Evolutionary conservation across 2,329 filamentous ascomycete genomes (phyloP), one percentile per base, ranked within the genome.

Genomic region (Podosphaera xanthii): DNA sequence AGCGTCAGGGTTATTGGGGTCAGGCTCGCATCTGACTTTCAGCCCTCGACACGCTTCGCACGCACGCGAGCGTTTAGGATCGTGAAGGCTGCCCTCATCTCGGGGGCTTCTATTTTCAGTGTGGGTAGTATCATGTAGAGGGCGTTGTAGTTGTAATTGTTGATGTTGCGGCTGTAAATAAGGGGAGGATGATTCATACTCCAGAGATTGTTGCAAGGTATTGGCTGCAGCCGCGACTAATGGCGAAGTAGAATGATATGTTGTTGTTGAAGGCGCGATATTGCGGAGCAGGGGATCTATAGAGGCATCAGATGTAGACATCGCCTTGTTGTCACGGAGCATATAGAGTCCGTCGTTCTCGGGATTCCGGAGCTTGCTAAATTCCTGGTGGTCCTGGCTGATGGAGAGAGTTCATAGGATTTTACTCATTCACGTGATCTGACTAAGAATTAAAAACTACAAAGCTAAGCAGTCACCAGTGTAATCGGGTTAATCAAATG

Each of bases 21-120:
- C 65, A 7, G 69, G 67, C 53, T 73, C 69, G 62, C 72, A 74
- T 55, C 70, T 68, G 7, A 74, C 71, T 64, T 74, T 74, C 60
- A 73, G 67, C 42, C 68, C 66, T 57, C 72, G 68, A 65, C 72
- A 74, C 55, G 69, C 68, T 56, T 72, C 71, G 62, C 72, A 74
- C 4, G 72, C 72, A 61, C 71, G 64, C 49, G 71, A 63, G 60
- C 68, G 64, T 61, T 70, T 70, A 10, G 65, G 64, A 61, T 69
- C 68, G 34, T 62, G 63, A 49, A 60, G 44, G 44, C 61, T 62
- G 33, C 59, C 64, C 33, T 63, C 64, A n/a, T 62, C 58, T 30
- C 48, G 50, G 14, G 60, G 62, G 34, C 38, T 50, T 31, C 36
- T 30, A 10, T 22, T 12, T 34, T 40, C 48, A 42, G 48, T 52